phyloP scores from a whole-genome alignment of 2,329 filamentous ascomycete species.

The Exophiala mesophila region DNA sequence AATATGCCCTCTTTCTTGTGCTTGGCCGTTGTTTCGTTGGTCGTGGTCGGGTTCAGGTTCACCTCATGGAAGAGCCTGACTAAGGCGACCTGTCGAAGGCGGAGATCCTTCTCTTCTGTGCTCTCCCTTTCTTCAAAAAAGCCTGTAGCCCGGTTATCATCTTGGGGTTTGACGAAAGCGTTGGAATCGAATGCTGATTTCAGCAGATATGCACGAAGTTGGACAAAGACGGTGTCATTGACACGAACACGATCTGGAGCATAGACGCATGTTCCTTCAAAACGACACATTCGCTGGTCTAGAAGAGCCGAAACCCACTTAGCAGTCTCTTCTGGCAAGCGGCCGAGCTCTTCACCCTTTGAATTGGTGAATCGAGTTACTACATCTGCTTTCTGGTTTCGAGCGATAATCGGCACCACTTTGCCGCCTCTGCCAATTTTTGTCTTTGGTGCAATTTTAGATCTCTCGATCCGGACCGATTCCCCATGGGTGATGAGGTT shows the following conservation, averaged over 20 bases:
- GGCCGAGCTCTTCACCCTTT: conserved; percentile 74
- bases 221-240: conserved; percentile 91
- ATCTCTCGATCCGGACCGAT: conserved; percentile 76
- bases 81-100: conserved; percentile 78
- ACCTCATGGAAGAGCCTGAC: conserved; percentile 88
- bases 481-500: conserved; percentile 77
- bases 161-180: conserved; percentile 57
- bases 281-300: conserved; percentile 81
- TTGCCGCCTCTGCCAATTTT: conserved; percentile 45
- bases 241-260: conserved; percentile 78
- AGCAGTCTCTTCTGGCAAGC: conserved; percentile 79
- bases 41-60: conserved; percentile 68
- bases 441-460: conserved; percentile 62
- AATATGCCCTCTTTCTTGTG: conserved; percentile 80
- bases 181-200: conserved; percentile 66
- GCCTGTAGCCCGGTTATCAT: conserved; percentile 65
- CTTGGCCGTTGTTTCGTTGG: conserved; percentile 69
- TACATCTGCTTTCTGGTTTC: conserved; percentile 69
- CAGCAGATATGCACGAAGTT: conserved; percentile 73
- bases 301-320: conserved; percentile 89
- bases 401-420: conserved; percentile 34
- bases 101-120: conserved; percentile 73
- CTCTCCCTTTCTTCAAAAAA: conserved; percentile 84
- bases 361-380: conserved; percentile 85
- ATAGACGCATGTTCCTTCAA: conserved; percentile 84